Percentiles rank a stretch among this genome's conserved stretches.
Conservation (phyloP, 345 rosid genomes). For the Anastatica hierochuntica region DNA sequence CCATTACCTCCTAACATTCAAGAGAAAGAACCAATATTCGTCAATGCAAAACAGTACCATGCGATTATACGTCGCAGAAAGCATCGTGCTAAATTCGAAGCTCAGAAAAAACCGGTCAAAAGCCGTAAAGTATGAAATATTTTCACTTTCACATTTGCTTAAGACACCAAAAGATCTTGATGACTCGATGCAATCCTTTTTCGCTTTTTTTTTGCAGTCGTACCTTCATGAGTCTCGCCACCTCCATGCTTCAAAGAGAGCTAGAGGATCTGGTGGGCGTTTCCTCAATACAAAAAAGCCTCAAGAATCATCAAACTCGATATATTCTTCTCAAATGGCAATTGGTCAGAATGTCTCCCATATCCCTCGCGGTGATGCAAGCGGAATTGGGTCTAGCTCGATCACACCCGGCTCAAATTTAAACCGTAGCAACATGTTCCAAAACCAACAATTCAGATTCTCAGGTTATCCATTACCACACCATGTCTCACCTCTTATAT, state of each 20-base stretch:
- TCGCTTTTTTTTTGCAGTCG: constrained; percentile 36
- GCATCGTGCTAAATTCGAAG: constrained; percentile 76
- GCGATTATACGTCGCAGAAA: constrained; percentile 79
- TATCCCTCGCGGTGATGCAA: constrained; percentile 19
- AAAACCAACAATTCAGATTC: constrained; percentile 17
- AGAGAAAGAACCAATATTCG: constrained; percentile 57
- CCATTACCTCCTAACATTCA: constrained; percentile 51
- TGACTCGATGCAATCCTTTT: background rate
- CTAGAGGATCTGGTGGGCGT: constrained; percentile 78
- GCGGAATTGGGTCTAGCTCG: constrained; percentile 31
- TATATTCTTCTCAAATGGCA: constrained; percentile 22
- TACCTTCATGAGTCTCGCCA: constrained; percentile 93
- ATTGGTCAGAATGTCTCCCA: constrained; percentile 7
- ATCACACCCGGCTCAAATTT: constrained; percentile 16
- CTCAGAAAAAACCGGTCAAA: constrained; percentile 60
- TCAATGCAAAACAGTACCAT: constrained; percentile 75
- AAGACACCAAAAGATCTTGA: background rate
- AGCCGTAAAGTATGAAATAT: constrained; percentile 47
- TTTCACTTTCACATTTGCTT: background rate
- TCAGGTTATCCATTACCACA: constrained; percentile 20
- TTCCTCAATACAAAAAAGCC: constrained; percentile 57
- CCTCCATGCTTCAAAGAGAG: constrained; percentile 67
- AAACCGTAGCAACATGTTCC: constrained; percentile 23
- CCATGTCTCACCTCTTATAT: constrained; percentile 30
- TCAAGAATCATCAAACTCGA: constrained; percentile 30